Conservation (phyloP, 78 protist species). For the Dictyostelium capitatum region DNA sequence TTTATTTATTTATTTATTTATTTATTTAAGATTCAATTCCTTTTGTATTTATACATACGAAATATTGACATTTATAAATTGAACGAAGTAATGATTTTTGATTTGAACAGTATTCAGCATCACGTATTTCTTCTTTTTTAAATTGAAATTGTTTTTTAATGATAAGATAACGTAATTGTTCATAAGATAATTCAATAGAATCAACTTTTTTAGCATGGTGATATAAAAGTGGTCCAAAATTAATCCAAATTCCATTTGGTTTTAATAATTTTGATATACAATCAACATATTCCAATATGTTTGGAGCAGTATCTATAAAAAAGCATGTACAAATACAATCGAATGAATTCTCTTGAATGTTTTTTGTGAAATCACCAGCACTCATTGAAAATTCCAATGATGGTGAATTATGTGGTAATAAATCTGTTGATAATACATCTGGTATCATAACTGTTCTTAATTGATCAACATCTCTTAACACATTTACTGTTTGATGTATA, state of each 20-base stretch:
- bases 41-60: slow-evolving; percentile 33
- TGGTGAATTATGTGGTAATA: slow-evolving; percentile 45
- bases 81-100: slow-evolving; percentile 24
- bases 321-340: slow-evolving; percentile 93
- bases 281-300: slow-evolving; percentile 92
- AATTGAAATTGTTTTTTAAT: slow-evolving; percentile 44
- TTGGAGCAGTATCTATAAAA: slow-evolving; percentile 98
- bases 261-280: slow-evolving; percentile 80
- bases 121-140: slow-evolving; percentile 33
- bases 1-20: too few relatives aligned
- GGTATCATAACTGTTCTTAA: slow-evolving; percentile 57
- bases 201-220: slow-evolving; percentile 83
- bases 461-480: slow-evolving; percentile 77
- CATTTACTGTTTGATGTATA: slow-evolving; percentile 82
- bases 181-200: slow-evolving; percentile 77
- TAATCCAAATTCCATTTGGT: slow-evolving; percentile 86
- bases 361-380: slow-evolving; percentile 95
- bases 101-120: slow-evolving; percentile 63
- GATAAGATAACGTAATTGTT: slow-evolving; percentile 76
- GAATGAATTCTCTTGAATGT: slow-evolving; percentile 76
- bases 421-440: slow-evolving; percentile 66
- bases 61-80: slow-evolving; percentile 69
- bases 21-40: too few relatives aligned
- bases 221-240: slow-evolving; percentile 82
- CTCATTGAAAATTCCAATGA: slow-evolving; percentile 86